Percentiles rank a stretch among this genome's conserved stretches.
These are phyloP conservation scores for Pyricularia pennisetigena DNA, from an alignment of 2,329 filamentous ascomycete genomes.

Conservation along the genomic window DNA sequence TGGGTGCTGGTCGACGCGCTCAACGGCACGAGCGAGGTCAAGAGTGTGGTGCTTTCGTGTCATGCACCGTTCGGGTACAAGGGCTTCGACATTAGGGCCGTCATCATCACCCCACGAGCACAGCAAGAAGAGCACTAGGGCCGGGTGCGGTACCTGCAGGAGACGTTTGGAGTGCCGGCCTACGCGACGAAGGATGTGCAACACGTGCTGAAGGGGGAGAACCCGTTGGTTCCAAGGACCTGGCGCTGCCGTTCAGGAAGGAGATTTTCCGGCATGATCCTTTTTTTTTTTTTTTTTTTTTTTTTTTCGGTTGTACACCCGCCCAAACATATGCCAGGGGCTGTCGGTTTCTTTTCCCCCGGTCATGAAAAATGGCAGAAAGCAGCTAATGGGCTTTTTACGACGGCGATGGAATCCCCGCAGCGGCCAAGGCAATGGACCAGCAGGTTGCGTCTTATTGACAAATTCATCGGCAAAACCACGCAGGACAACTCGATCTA, in stretches of 20 bases:
- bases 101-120: slow-evolving; percentile 20
- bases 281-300: no score
- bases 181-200: slow-evolving; percentile 10
- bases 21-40: slow-evolving; percentile 11
- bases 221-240: neutral
- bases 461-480: slow-evolving; percentile 6
- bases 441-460: slow-evolving; percentile 13
- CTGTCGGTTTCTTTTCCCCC: slow-evolving; percentile 13
- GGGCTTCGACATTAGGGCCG: slow-evolving; percentile 17
- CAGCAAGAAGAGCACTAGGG: slow-evolving; percentile 18
- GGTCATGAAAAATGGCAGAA: slow-evolving; percentile 11
- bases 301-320: slow-evolving; percentile 12
- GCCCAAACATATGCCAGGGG: slow-evolving; percentile 15
- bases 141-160: slow-evolving; percentile 15
- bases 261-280: no score
- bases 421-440: slow-evolving; percentile 12
- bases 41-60: slow-evolving; percentile 11
- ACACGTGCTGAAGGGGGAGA: neutral
- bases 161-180: slow-evolving; percentile 10
- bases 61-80: slow-evolving; percentile 12
- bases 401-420: slow-evolving; percentile 8
- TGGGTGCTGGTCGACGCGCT: slow-evolving; percentile 15
- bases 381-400: slow-evolving; percentile 15
- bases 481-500: slow-evolving; percentile 12
- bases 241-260: slow-evolving; percentile 7